Percentiles rank a stretch among this genome's conserved stretches.
Evolutionary conservation across 441 rosid species (phyloP).

Genomic region (Daphne laureola): DNA sequence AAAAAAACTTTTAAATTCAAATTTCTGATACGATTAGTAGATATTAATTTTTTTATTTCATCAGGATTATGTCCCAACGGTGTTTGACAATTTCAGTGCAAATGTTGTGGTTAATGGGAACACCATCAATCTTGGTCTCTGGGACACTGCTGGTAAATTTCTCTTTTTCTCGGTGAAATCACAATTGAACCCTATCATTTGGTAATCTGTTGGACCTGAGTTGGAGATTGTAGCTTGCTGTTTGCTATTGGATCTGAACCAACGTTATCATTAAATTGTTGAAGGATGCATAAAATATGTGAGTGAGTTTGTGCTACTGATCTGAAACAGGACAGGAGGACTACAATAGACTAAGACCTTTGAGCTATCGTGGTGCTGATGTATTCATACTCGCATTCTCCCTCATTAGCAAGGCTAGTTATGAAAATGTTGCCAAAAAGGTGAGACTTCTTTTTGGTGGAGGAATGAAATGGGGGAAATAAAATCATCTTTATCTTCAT

Average conservation of each 20-base stretch:
- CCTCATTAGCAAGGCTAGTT: slow-evolving; percentile 42
- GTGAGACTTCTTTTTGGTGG: slow-evolving; percentile 12
- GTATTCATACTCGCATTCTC: slow-evolving; percentile 46
- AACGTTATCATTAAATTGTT: no score
- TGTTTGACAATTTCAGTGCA: slow-evolving; percentile 59
- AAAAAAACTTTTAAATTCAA: no score
- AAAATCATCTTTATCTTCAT: neutral
- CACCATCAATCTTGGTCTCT: slow-evolving; percentile 53
- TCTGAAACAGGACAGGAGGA: slow-evolving; percentile 35
- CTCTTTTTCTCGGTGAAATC: no score
- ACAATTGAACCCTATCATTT: no score
- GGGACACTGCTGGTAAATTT: slow-evolving; percentile 61
- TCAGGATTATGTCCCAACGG: slow-evolving; percentile 64
- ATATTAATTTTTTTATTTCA: no score
- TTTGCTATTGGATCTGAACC: no score
- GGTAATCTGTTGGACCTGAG: no score
- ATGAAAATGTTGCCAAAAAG: slow-evolving; percentile 40
- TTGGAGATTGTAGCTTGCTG: no score
- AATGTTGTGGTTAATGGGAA: slow-evolving; percentile 54
- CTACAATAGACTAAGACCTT: slow-evolving; percentile 41
- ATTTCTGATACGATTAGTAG: no score
- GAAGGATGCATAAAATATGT: neutral
- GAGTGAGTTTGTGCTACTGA: neutral
- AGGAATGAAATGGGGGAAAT: neutral
- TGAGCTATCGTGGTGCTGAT: slow-evolving; percentile 44